phyloP scores from a whole-genome alignment of 495 filamentous ascomycete genomes.

The Aspergillus saccharolyticus region DNA sequence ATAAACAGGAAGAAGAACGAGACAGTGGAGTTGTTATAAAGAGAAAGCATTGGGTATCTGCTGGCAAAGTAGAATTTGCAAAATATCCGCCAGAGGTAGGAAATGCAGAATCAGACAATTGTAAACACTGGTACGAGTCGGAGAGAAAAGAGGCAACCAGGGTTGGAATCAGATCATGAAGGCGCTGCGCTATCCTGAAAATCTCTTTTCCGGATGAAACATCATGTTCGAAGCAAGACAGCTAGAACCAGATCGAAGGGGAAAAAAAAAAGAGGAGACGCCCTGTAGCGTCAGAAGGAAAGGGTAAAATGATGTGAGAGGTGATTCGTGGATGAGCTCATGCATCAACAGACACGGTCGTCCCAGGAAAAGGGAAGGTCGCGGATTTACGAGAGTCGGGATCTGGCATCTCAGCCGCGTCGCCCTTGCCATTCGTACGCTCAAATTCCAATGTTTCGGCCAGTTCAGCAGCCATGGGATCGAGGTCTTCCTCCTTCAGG shows the following conservation, averaged over 20 bases:
- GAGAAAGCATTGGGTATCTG: conserved; percentile 19
- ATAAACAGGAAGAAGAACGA: not conserved
- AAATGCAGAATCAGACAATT: conserved; percentile 1
- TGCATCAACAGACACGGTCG: conserved; percentile 35
- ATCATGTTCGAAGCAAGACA: not conserved
- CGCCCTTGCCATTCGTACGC: conserved; percentile 37
- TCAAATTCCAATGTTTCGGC: conserved; percentile 45
- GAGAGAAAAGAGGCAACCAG: conserved; percentile 38
- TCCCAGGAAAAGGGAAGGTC: conserved; percentile 22
- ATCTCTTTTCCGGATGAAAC: not conserved
- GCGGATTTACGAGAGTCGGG: conserved; percentile 24
- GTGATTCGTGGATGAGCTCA: conserved; percentile 10
- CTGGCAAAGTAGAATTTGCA: conserved; percentile 15
- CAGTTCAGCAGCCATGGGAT: conserved; percentile 45
- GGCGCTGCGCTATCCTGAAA: not conserved
- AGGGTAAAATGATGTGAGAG: not conserved
- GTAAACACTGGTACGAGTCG: conserved; percentile 10
- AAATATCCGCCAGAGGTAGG: conserved; percentile 15
- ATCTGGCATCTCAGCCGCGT: conserved; percentile 26
- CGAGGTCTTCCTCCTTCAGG: conserved; percentile 46
- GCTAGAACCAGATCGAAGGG: not conserved
- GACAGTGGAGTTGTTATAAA: not conserved
- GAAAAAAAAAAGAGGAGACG: conserved; percentile 14
- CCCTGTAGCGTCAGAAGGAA: conserved; percentile 6
- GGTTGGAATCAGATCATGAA: conserved; percentile 1